Evolutionary conservation across 768 basidiomycete genomes (phyloP).

Genomic region (Scleroderma bovista): DNA sequence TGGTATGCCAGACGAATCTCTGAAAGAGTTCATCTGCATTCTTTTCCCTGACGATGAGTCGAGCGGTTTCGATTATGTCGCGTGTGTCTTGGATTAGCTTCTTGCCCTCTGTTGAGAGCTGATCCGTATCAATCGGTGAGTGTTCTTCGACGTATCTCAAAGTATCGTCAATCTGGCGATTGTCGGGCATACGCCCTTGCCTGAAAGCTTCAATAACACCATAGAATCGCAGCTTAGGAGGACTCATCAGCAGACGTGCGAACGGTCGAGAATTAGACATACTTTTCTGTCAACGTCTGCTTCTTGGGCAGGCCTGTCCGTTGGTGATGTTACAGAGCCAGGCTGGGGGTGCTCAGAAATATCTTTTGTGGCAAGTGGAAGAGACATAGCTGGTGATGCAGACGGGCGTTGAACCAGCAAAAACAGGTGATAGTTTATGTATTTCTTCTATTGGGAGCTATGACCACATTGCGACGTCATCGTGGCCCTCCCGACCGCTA

Average conservation of each 20-base stretch:
- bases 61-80: conserved; percentile 72
- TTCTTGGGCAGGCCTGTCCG: conserved; percentile 53
- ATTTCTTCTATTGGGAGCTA: not conserved
- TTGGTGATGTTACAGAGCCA: conserved; percentile 62
- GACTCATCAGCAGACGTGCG: not conserved
- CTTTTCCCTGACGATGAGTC: conserved; percentile 72
- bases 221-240: conserved; percentile 60
- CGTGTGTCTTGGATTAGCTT: conserved; percentile 73
- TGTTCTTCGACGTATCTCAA: conserved; percentile 60
- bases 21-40: conserved; percentile 90
- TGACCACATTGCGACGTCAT: conserved; percentile 13
- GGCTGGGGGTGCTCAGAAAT: conserved; percentile 50
- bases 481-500: not conserved
- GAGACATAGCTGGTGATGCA: conserved; percentile 45
- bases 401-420: not conserved
- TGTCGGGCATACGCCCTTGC: conserved; percentile 72
- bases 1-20: conserved; percentile 81
- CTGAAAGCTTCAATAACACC: conserved; percentile 79
- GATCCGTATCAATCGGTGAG: conserved; percentile 53
- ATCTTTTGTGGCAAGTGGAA: conserved; percentile 58
- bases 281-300: conserved; percentile 80
- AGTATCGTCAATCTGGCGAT: conserved; percentile 70
- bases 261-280: not conserved
- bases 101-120: conserved; percentile 73
- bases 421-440: not conserved